Conservation (phyloP, 2,329 filamentous ascomycete species). For the Trichoderma pleuroti region DNA sequence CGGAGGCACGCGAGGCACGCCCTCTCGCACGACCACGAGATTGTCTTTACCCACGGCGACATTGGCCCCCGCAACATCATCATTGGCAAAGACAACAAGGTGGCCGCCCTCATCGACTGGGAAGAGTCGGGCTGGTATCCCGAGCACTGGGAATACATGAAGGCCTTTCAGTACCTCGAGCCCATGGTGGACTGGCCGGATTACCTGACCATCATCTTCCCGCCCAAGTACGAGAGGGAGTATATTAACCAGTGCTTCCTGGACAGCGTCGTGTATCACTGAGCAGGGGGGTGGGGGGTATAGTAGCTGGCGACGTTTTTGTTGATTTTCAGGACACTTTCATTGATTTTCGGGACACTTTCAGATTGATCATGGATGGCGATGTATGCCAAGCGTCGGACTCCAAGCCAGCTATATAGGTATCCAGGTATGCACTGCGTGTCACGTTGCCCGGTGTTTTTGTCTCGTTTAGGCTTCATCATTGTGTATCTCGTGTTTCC, state of each 20-base stretch:
- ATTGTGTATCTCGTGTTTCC: background rate
- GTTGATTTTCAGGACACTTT: background rate
- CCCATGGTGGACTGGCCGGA: background rate
- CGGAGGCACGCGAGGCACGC: background rate
- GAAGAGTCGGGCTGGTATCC: conserved; percentile 6
- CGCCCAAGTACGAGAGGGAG: background rate
- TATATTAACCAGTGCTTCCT: background rate
- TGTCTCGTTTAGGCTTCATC: background rate
- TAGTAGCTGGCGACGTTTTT: background rate
- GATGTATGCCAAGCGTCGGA: background rate
- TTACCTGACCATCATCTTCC: background rate
- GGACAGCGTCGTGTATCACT: background rate
- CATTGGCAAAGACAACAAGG: background rate
- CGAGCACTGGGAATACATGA: background rate
- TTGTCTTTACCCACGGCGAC: background rate
- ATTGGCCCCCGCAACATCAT: background rate
- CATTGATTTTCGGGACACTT: background rate
- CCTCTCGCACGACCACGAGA: background rate
- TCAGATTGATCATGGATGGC: background rate
- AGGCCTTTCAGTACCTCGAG: background rate
- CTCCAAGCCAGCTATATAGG: background rate
- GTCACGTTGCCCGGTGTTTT: background rate
- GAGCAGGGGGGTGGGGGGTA: background rate
- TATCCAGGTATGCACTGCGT: background rate
- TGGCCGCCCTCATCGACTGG: background rate